These are phyloP conservation scores for Fusarium nematophilum DNA, from an alignment of 2,329 filamentous ascomycete genomes.

Conservation along the genomic window DNA sequence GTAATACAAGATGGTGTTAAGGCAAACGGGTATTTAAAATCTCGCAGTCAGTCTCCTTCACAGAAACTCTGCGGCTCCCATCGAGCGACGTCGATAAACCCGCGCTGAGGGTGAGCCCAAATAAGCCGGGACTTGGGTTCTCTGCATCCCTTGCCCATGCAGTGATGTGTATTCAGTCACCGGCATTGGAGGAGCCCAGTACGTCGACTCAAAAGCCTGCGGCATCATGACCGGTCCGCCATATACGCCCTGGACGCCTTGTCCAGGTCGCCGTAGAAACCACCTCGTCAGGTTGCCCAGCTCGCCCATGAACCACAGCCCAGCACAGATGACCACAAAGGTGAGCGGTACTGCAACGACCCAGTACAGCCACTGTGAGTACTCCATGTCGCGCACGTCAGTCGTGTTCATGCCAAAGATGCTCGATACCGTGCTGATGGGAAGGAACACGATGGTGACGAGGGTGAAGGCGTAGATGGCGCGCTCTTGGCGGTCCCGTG, in stretches of 20 bases:
- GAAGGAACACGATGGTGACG: slow-evolving; percentile 61
- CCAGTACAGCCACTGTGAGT: slow-evolving; percentile 63
- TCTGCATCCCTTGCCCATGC: slow-evolving; percentile 17
- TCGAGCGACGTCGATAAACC: slow-evolving; percentile 2
- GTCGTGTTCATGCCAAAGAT: slow-evolving; percentile 66
- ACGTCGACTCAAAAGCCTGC: slow-evolving; percentile 15
- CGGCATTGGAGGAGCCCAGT: slow-evolving; percentile 14
- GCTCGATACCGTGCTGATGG: slow-evolving; percentile 58
- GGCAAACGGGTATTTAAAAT: slow-evolving; percentile 19
- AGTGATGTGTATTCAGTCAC: slow-evolving; percentile 16
- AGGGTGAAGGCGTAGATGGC: slow-evolving; percentile 63
- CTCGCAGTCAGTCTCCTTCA: background rate
- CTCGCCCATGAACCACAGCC: slow-evolving; percentile 58
- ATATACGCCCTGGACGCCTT: slow-evolving; percentile 18
- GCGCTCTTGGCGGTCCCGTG: slow-evolving; percentile 58
- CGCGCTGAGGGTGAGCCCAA: background rate
- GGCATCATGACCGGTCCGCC: slow-evolving; percentile 16
- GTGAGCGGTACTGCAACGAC: slow-evolving; percentile 60
- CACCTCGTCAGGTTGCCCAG: slow-evolving; percentile 50
- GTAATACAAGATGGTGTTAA: slow-evolving; percentile 25
- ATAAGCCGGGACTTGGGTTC: slow-evolving; percentile 14
- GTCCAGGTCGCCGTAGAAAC: slow-evolving; percentile 38
- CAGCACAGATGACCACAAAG: slow-evolving; percentile 50
- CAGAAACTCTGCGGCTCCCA: background rate
- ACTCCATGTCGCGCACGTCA: slow-evolving; percentile 62